These are phyloP conservation scores for Piloderma croceum DNA, from an alignment of 768 basidiomycete genomes.

Conservation along the genomic window DNA sequence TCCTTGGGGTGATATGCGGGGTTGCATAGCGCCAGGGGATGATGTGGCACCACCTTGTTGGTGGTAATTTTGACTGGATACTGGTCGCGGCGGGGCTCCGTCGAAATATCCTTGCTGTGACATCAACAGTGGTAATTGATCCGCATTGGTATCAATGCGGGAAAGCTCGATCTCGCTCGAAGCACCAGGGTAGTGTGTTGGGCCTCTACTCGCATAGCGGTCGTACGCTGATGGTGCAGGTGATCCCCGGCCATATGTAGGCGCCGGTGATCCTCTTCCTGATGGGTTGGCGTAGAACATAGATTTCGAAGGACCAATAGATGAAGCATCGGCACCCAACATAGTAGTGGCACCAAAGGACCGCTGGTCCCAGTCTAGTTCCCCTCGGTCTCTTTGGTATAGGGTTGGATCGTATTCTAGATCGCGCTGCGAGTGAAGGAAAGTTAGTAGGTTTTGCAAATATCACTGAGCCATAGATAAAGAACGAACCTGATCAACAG, in stretches of 20 bases:
- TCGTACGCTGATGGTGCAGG: conserved; percentile 47
- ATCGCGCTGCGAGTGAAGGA: conserved; percentile 42
- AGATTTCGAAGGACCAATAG: conserved; percentile 37
- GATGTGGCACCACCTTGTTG: conserved; percentile 33
- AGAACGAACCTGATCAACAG: conserved; percentile 58
- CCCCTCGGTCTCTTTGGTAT: conserved; percentile 77
- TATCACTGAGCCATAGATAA: background rate
- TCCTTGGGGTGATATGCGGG: conserved; percentile 36
- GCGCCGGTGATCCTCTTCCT: conserved; percentile 24
- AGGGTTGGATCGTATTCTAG: conserved; percentile 78
- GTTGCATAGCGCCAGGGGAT: conserved; percentile 28
- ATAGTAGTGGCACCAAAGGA: conserved; percentile 62
- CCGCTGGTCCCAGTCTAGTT: conserved; percentile 82
- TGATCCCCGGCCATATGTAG: conserved; percentile 26
- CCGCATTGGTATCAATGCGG: conserved; percentile 43
- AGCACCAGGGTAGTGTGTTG: conserved; percentile 37
- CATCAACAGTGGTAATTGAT: conserved; percentile 57
- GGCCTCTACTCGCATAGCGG: conserved; percentile 56
- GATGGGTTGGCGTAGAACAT: conserved; percentile 35
- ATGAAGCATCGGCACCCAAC: conserved; percentile 40
- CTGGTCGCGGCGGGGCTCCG: conserved; percentile 14
- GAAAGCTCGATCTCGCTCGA: conserved; percentile 48
- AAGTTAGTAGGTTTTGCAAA: conserved; percentile 2
- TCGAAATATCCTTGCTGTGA: conserved; percentile 20
- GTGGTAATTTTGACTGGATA: conserved; percentile 29